phyloP scores from a whole-genome alignment of 1,139 yeast species.

The Sugiyamaella grinbergsii region DNA sequence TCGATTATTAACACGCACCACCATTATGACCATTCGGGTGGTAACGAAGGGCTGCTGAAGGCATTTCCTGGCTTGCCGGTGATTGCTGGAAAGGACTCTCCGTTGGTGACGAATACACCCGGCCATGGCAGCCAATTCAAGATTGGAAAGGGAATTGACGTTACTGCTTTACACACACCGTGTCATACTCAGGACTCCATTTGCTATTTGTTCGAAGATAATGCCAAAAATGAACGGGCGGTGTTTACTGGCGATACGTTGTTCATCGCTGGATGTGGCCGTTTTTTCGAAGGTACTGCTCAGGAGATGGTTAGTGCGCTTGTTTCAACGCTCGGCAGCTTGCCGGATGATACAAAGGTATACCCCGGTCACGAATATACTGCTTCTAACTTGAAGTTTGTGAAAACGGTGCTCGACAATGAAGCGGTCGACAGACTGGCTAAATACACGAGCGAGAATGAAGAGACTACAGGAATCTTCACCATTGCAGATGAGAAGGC shows the following conservation, averaged over 20 bases:
- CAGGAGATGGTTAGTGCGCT: constrained; percentile 75
- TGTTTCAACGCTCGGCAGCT: constrained; percentile 54
- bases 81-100: constrained; percentile 85
- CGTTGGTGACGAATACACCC: constrained; percentile 68
- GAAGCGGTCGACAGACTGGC: constrained; percentile 60
- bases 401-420: constrained; percentile 59
- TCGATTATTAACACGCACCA: constrained; percentile 95
- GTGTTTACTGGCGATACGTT: constrained; percentile 96
- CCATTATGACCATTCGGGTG: constrained; percentile 93
- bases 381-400: constrained; percentile 73
- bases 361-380: constrained; percentile 97
- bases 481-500: constrained; percentile 80
- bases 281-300: constrained; percentile 92
- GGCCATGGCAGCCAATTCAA: constrained; percentile 51
- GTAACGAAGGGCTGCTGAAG: constrained; percentile 56
- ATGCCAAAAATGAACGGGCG: constrained; percentile 60
- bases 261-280: constrained; percentile 93
- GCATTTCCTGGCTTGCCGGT: constrained; percentile 60
- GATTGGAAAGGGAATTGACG: constrained; percentile 61
- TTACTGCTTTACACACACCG: constrained; percentile 90
- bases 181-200: constrained; percentile 97
- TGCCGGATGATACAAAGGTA: constrained; percentile 71
- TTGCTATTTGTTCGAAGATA: constrained; percentile 76
- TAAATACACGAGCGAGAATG: constrained; percentile 54
- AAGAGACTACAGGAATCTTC: constrained; percentile 78